Conservation (phyloP, 805 yeast species). For the Maudiozyma bulderi region DNA sequence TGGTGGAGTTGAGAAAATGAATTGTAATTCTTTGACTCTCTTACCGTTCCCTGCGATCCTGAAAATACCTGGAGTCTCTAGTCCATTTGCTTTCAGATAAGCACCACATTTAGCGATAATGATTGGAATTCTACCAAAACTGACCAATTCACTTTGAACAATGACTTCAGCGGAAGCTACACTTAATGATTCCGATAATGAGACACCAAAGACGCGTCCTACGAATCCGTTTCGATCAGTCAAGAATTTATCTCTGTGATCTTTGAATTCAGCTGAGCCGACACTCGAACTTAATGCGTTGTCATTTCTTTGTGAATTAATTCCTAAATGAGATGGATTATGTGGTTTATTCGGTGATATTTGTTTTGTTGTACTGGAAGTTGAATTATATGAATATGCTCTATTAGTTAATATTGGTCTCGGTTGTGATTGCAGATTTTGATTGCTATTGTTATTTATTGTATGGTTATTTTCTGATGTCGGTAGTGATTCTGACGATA, state of each 20-base stretch:
- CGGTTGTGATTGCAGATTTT: not conserved
- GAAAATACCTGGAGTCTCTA: slow-evolving; percentile 82
- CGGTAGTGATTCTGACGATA: slow-evolving; percentile 24
- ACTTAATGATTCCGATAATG: slow-evolving; percentile 57
- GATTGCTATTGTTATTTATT: not conserved
- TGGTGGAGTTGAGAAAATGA: slow-evolving; percentile 77
- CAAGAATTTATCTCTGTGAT: slow-evolving; percentile 32
- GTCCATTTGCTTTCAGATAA: slow-evolving; percentile 65
- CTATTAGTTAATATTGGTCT: slow-evolving; percentile 10
- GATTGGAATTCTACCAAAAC: slow-evolving; percentile 83
- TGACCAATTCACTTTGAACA: slow-evolving; percentile 49
- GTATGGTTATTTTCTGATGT: not conserved
- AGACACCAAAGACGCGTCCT: slow-evolving; percentile 65
- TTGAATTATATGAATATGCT: slow-evolving; percentile 8
- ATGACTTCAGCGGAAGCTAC: slow-evolving; percentile 61
- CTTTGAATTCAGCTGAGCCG: slow-evolving; percentile 18
- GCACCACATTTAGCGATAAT: slow-evolving; percentile 95
- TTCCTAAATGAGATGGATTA: not conserved
- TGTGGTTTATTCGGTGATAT: not conserved
- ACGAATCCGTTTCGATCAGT: slow-evolving; percentile 31
- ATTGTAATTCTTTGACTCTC: slow-evolving; percentile 78
- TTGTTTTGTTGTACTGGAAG: not conserved
- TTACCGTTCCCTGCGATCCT: slow-evolving; percentile 87
- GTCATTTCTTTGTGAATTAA: not conserved
- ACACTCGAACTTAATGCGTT: not conserved